phyloP scores from a whole-genome alignment of 257 asterid genomes.

The Misopates orontium region DNA sequence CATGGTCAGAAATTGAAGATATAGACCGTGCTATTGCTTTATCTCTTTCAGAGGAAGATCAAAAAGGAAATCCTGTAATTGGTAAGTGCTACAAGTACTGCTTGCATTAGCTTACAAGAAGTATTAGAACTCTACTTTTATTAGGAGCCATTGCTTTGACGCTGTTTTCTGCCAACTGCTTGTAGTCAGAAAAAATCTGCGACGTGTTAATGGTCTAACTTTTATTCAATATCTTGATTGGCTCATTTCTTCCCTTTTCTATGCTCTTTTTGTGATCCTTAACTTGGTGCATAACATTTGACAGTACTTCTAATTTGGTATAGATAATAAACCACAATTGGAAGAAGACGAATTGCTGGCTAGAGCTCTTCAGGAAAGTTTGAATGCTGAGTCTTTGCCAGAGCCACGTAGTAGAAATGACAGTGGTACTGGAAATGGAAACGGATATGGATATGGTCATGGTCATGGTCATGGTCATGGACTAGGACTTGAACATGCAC shows the following conservation, averaged over 20 bases:
- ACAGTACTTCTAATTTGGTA: constrained; percentile 17
- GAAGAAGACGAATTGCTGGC: constrained; percentile 74
- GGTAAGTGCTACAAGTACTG: constrained; percentile 43
- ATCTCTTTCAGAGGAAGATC: constrained; percentile 78
- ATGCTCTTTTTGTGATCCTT: neutral
- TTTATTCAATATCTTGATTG: neutral
- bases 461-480: constrained; percentile 34
- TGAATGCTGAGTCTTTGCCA: constrained; percentile 53
- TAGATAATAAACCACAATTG: constrained; percentile 46
- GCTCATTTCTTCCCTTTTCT: neutral
- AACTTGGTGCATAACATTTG: neutral
- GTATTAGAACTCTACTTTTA: neutral
- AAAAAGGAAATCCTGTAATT: constrained; percentile 45
- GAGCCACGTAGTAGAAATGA: constrained; percentile 41
- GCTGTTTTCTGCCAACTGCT: neutral
- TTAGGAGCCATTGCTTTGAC: neutral
- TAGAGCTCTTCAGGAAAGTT: constrained; percentile 69
- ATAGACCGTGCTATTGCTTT: constrained; percentile 80
- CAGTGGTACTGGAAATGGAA: constrained; percentile 28
- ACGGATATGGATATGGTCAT: constrained; percentile 34
- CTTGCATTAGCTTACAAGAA: neutral
- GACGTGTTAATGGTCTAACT: neutral
- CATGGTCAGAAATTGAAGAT: constrained; percentile 67
- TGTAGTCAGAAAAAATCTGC: neutral
- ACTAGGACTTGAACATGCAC: constrained; percentile 30